Evolutionary conservation across 768 basidiomycete genomes (phyloP), one percentile per base, ranked within the genome.

Genomic region (Mycena maculata): DNA sequence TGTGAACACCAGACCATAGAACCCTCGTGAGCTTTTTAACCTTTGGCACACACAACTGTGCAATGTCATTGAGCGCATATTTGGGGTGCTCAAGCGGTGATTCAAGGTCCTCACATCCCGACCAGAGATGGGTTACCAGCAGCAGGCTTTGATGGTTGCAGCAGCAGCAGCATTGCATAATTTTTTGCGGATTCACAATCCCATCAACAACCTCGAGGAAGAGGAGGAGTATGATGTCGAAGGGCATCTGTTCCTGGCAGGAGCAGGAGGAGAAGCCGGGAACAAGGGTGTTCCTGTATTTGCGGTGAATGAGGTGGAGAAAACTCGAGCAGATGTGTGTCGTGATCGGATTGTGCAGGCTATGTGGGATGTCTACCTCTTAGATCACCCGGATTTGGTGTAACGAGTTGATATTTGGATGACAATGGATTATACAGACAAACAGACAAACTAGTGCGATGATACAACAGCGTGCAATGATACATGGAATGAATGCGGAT

Each of bases 171-270:
- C 66, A 0, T 39, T 77, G 0, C 75, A 74, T 65, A 75, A 75
- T 48, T 75, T 76, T 60, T 49, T 76, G 11, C 70, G 74, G 4
- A 28, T 72, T 12, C 67, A 75, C 49, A 58, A 69, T 13, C 69
- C 60, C 0, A 30, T 67, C 30, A 61, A 61, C 25, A 16, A 67
- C 16, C 28, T 57, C 3, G 53, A 57, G 0, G 66, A 62, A 5
- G 59, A 56, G 4, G 66, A 61, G 0, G 66, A 67, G 8, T 67
- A 67, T n/a, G 60, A 62, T 28, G 47, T 67, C 7, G 66, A 67
- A 12, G 66, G 60, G 8, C 28, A 62, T 27, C 53, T 45, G 2
- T 67, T 56, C n/a, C 27, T 67, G 1, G 44, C 36, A 1, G 30
- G 45, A 2, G 59, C 20, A 1, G 12, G 16, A n/a, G n/a, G n/a